Evolutionary conservation across 2,329 filamentous ascomycete species (phyloP).

Genomic region (Paraphoma sp.): DNA sequence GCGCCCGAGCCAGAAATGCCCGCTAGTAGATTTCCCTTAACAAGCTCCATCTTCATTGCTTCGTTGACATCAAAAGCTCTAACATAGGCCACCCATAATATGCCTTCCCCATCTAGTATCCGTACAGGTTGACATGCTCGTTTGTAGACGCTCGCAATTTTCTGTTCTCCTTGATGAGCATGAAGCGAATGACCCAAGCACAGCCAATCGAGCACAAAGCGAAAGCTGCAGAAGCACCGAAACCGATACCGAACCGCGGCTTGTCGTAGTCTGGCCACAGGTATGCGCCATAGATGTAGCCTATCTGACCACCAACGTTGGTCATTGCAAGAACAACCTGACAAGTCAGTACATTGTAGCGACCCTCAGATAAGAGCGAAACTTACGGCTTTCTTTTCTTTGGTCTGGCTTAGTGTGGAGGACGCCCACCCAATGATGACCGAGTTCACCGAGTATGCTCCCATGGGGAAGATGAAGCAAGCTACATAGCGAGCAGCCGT

Average conservation of each 20-base stretch:
- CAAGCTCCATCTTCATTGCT: too few relatives aligned
- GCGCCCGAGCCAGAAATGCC: too few relatives aligned
- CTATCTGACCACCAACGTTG: conserved; percentile 35
- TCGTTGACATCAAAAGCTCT: too few relatives aligned
- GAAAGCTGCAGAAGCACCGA: conserved; percentile 37
- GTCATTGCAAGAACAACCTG: conserved; percentile 40
- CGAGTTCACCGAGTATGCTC: conserved; percentile 39
- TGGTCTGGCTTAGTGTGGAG: conserved; percentile 35
- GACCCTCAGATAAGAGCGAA: not conserved
- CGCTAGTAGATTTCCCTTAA: too few relatives aligned
- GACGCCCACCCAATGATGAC: conserved; percentile 40
- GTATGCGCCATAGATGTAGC: conserved; percentile 39
- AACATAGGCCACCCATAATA: not conserved
- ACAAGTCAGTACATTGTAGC: not conserved
- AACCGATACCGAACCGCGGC: conserved; percentile 35
- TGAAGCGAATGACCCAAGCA: conserved; percentile 31
- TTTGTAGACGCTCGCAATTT: conserved; percentile 28
- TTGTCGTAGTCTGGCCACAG: conserved; percentile 33
- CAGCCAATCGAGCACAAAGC: conserved; percentile 36
- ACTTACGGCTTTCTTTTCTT: conserved; percentile 37
- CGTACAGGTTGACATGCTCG: conserved; percentile 37
- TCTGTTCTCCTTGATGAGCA: conserved; percentile 39
- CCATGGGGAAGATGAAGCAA: conserved; percentile 40
- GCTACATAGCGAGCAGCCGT: conserved; percentile 37
- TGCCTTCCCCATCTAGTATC: conserved; percentile 21